Base-by-base conservation (phyloP, 2,329 filamentous ascomycete species). In the Alternaria longipes region DNA sequence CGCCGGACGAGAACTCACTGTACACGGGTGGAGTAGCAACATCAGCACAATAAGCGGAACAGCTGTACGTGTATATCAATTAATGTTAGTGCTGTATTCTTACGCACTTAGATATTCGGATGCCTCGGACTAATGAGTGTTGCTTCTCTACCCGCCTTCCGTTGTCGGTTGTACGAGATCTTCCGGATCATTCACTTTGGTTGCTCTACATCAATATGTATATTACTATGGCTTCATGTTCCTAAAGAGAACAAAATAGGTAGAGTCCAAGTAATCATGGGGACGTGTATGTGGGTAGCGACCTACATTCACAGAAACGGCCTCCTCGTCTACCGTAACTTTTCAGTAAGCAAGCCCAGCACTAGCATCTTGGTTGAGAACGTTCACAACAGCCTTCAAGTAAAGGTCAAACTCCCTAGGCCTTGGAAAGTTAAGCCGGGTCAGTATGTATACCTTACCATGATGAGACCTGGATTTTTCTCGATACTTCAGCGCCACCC, bases 401-500 rank as follows among this genome's bases (percentile, higher is more conserved):
- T 67, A 3, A 60, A 60, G n/a, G 52, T 69, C 16, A 57, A 41
- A 6, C 32, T 62, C 6, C 51, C 57, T 52, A 41, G 41, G 28
- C 59, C 46, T 44, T 70, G 36, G 66, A 68, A 58, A 38, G 46
- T 70, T 20, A 24, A 46, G 42, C 57, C 55, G 11, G 36, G 67
- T 20, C 26, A 69, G 45, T 69, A 69, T 51, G 50, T 64, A n/a
- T 69, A 67, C 24, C 54, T 69, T 38, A 69, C 59, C 4, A 64
- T 56, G 5, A 8, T 30, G 8, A 61, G 44, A 36, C 44, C 51
- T 20, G 40, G 62, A 26, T 62, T 64, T 2, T 62, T 64, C 28
- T 65, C 46, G 2, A 54, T 65, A 1, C 59, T 69, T 16, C 30
- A 69, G 56, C 62, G 62, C 40, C 54, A 69, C 26, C 63, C 54